Base-by-base conservation (phyloP, 2,329 filamentous ascomycete species). In the Fusarium oxysporum region DNA sequence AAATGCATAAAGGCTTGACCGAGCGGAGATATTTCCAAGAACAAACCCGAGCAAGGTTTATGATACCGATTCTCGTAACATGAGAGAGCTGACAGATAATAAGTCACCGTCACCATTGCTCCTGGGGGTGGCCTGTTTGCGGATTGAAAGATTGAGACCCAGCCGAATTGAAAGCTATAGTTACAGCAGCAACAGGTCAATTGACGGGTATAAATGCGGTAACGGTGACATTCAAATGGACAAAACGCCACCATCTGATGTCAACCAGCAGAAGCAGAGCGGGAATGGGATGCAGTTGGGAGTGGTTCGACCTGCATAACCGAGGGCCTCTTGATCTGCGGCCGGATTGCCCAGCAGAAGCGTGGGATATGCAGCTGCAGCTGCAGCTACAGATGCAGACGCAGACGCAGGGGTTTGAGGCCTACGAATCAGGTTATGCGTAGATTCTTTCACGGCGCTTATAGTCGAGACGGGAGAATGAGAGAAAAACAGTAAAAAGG, bases 261-360 rank as follows among this genome's bases (percentile, higher is more conserved):
- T 66, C 72, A 68, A 75, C 47, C 45, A 73, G 59, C 69, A 61
- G 58, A 41, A 73, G 59, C 69, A 61, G 35, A 55, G 48, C 58
- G 54, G 40, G 54, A 68, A 56, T 53, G 64, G 69, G 69, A 72
- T 63, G 72, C 69, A 77, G 68, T 76, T 75, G 73, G 65, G 65
- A 76, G 68, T 76, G 75, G 74, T 76, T 78, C 77, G 77, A 77
- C 78, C 75, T 82, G 81, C 81, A 82, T 82, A 82, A 71, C 81
- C 80, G 81, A 82, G 78, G 80, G 81, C 71, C 80, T 78, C 79
- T 77, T 71, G 74, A 78, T 79, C 78, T 82, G 80, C 80, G 79
- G 73, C 79, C 79, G 70, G 53, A 70, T 68, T 76, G 75, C 68
- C 75, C 74, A 81, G 79, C 80, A 78, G 75, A 78, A 79, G 78